A percentile compares a stretch with the other conserved stretches of the same genome.
These are phyloP conservation scores for Corymbia citriodora DNA, from an alignment of 441 rosid genomes.

Conservation along the genomic window DNA sequence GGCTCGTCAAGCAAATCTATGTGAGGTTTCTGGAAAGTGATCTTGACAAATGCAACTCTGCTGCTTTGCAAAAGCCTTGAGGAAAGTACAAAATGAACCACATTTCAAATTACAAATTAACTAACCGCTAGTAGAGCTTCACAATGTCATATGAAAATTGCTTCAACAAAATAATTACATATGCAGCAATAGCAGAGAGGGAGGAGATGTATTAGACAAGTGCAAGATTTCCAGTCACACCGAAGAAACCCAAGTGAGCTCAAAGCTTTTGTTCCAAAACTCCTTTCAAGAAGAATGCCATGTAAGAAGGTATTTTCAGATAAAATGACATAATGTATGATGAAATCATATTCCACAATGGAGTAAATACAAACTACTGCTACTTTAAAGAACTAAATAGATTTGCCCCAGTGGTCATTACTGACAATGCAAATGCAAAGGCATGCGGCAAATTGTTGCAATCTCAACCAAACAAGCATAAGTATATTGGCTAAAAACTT, in stretches of 20 bases:
- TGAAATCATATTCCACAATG: not conserved
- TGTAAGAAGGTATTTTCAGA: no score
- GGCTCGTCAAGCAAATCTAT: not conserved
- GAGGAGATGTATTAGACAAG: not conserved
- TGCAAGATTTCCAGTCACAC: not conserved
- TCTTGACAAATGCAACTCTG: not conserved
- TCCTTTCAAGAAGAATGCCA: no score
- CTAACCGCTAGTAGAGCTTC: not conserved
- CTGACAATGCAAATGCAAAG: not conserved
- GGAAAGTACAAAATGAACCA: not conserved
- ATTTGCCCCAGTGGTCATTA: not conserved
- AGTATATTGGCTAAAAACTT: not conserved
- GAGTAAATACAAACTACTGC: not conserved
- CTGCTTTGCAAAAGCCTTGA: not conserved
- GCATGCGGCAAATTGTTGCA: not conserved
- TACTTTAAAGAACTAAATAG: no score
- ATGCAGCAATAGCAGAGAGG: not conserved
- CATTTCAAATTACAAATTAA: not conserved
- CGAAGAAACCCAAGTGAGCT: not conserved
- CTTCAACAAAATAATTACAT: not conserved
- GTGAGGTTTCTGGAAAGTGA: not conserved
- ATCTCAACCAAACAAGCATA: not conserved
- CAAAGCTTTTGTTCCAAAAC: not conserved
- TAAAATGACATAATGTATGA: not conserved
- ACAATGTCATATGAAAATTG: not conserved